A percentile compares a stretch with the other conserved stretches of the same genome.
These are phyloP conservation scores for Phaffomyces thermotolerans DNA, from an alignment of 805 yeast species.

Conservation along the genomic window DNA sequence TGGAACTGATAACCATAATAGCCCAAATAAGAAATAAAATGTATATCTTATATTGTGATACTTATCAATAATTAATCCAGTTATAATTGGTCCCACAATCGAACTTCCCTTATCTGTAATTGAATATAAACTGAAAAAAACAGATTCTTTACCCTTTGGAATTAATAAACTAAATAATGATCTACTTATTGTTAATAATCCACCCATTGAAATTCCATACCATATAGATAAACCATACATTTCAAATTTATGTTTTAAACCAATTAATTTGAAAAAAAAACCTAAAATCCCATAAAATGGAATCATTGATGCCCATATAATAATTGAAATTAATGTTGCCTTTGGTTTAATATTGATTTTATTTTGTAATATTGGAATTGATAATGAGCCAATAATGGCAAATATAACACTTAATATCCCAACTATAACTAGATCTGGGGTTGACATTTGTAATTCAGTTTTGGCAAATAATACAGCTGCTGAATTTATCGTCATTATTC, in stretches of 20 bases:
- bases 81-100: conserved; percentile 61
- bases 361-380: conserved; percentile 40
- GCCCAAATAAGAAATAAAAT: conserved; percentile 51
- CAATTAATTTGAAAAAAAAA: conserved; percentile 45
- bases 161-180: conserved; percentile 61
- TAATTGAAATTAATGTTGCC: conserved; percentile 41
- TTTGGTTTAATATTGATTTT: conserved; percentile 38
- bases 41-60: conserved; percentile 71
- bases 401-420: conserved; percentile 60
- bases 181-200: conserved; percentile 61
- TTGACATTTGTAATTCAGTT: conserved; percentile 60
- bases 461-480: conserved; percentile 74
- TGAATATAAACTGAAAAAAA: conserved; percentile 68
- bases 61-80: conserved; percentile 65
- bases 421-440: conserved; percentile 55
- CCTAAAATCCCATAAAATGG: conserved; percentile 71
- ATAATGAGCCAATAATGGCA: conserved; percentile 61
- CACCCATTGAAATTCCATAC: conserved; percentile 75
- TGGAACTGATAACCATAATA: conserved; percentile 51
- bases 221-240: conserved; percentile 63
- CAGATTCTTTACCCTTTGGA: conserved; percentile 69
- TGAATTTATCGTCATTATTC: conserved; percentile 70
- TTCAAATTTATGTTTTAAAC: conserved; percentile 57
- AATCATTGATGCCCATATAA: conserved; percentile 55
- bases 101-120: conserved; percentile 80